Base-by-base conservation (phyloP, 176 grass and related monocot genomes). In the Elaeis guineensis region DNA sequence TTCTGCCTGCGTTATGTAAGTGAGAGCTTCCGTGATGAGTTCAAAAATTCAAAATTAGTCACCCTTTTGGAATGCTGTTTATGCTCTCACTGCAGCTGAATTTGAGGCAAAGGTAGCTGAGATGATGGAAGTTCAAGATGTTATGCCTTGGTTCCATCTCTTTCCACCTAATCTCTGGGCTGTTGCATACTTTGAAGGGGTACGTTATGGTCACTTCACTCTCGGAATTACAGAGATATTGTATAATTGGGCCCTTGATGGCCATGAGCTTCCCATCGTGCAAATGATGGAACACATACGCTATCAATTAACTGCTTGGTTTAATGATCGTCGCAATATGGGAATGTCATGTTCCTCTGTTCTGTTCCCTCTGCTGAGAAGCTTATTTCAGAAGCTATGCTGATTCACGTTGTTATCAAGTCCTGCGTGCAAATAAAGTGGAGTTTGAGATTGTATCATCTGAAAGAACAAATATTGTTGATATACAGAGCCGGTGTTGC, bases 391-490 rank as follows among this genome's bases (percentile, higher is more conserved):
- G 93, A 97, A 77, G 84, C 93, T 32, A 86, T 85, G 23, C 82
- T 59, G 87, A 97, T 71, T 88, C 87, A 63, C 28, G 29, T 55
- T 97, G 93, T 66, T 97, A 97, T 75, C 87, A 97, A 83, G 93
- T 97, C 61, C 85, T 97, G 25, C 73, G 87, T 77, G 93, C 93
- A 66, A 97, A 97, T 72, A 97, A 92, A 74, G 93, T 97, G 52
- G 93, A 97, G 73, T 97, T 97, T 80, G 93, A 97, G 69, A 92
- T 97, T 1, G 93, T 97, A 55, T 97, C 93, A 32, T 80, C 84
- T 7, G 93, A 97, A 75, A 65, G 87, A 73, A 97, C 93, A 62
- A 97, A 97, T 63, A 97, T 97, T 67, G 93, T 97, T 53, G 87
- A 92, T 77, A 92, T 89, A 55, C 81, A 97, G 62, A 62, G 65